phyloP scores from a whole-genome alignment of 106 monocot genomes.

The Allium sativum region DNA sequence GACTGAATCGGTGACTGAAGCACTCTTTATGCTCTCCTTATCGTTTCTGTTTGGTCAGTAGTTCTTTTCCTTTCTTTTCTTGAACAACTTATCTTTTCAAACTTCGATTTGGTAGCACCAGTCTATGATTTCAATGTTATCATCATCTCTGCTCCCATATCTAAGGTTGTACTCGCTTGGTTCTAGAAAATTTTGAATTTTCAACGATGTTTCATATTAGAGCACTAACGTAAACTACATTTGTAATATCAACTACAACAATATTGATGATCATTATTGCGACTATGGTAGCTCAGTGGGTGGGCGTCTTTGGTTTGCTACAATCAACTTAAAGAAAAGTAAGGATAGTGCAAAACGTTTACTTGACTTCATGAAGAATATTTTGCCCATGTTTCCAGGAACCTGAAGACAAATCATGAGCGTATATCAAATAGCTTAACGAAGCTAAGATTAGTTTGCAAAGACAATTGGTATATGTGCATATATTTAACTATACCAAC shows the following conservation, averaged over 20 bases:
- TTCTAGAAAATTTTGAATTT: conserved; percentile 59
- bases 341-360: conserved; percentile 45
- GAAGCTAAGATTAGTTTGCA: too few species aligned
- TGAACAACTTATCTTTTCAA: conserved; percentile 49
- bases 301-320: conserved; percentile 57
- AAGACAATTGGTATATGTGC: too few species aligned
- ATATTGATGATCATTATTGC: conserved; percentile 39
- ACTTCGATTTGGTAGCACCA: conserved; percentile 62
- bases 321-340: conserved; percentile 52
- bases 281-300: conserved; percentile 57
- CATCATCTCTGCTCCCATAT: conserved; percentile 59
- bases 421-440: not conserved
- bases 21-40: too few species aligned
- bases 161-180: conserved; percentile 81
- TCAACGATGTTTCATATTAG: conserved; percentile 61
- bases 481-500: too few species aligned
- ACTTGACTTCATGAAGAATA: conserved; percentile 30
- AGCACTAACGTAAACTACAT: conserved; percentile 59
- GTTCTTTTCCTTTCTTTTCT: conserved; percentile 43
- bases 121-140: conserved; percentile 62
- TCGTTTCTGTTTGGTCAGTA: conserved; percentile 79
- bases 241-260: conserved; percentile 48
- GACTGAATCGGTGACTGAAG: too few species aligned
- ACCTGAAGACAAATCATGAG: not conserved
- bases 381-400: conserved; percentile 32